phyloP scores from a whole-genome alignment of 176 grass and related monocot species.

The Hsuehochloa calcarea region DNA sequence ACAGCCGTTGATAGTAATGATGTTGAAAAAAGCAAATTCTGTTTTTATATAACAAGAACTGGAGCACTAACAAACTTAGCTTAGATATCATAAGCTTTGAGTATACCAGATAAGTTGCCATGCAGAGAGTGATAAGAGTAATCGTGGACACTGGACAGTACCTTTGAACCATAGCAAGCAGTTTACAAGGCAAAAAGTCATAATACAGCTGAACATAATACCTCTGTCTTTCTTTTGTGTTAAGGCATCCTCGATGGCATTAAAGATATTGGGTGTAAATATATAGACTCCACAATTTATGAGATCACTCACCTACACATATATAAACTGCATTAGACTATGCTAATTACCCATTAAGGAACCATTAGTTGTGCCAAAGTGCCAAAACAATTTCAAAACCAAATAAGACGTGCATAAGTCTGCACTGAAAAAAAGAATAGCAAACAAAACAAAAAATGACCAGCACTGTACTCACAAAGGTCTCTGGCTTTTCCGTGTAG shows the following conservation, averaged over 20 bases:
- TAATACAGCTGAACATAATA: slow-evolving; percentile 25
- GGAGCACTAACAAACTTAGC: not conserved
- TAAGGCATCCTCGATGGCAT: slow-evolving; percentile 81
- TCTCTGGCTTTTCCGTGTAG: slow-evolving; percentile 95
- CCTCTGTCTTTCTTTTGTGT: slow-evolving; percentile 89
- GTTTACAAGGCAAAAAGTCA: not conserved
- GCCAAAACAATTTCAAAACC: not conserved
- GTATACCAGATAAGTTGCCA: slow-evolving; percentile 12
- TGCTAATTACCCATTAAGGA: slow-evolving; percentile 2
- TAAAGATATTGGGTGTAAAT: slow-evolving; percentile 94
- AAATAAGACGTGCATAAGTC: not conserved
- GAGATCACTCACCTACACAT: slow-evolving; percentile 87
- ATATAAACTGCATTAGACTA: slow-evolving; percentile 24
- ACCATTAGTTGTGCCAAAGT: not conserved
- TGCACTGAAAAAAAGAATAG: not conserved
- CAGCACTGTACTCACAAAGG: slow-evolving; percentile 74
- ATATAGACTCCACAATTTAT: slow-evolving; percentile 99
- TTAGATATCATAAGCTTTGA: slow-evolving; percentile 1
- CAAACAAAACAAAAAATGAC: slow-evolving; percentile 22
- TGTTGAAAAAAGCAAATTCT: not conserved
- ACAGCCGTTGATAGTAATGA: not conserved
- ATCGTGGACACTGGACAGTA: not conserved
- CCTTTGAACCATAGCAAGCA: slow-evolving; percentile 1
- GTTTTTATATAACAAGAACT: not conserved
- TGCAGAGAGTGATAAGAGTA: not conserved